These are phyloP conservation scores for Mollisiaceae sp. DNA, from an alignment of 2,329 filamentous ascomycete species.

Conservation along the genomic window DNA sequence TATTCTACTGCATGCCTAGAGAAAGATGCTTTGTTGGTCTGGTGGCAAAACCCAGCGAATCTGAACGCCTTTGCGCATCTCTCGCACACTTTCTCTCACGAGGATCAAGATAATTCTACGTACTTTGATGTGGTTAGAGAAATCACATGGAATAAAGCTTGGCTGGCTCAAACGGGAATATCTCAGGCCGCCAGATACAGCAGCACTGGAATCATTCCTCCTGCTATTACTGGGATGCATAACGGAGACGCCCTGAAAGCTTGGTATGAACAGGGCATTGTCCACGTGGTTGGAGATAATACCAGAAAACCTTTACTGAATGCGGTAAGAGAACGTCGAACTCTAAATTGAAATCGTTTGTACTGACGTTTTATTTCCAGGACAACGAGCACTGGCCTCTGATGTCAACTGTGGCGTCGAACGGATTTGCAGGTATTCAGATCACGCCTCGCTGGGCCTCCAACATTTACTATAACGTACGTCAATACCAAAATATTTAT, in stretches of 20 bases:
- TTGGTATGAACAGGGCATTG: constrained; percentile 63
- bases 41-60: constrained; percentile 55
- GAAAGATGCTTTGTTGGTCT: constrained; percentile 55
- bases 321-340: constrained; percentile 44
- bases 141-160: constrained; percentile 63
- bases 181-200: constrained; percentile 53
- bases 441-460: constrained; percentile 65
- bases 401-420: constrained; percentile 54
- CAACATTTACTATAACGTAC: constrained; percentile 64
- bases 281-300: constrained; percentile 65
- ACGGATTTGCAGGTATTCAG: constrained; percentile 60
- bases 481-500: not conserved
- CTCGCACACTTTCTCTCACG: constrained; percentile 66
- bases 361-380: not conserved
- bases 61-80: constrained; percentile 59
- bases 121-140: constrained; percentile 60
- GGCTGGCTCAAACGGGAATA: constrained; percentile 59
- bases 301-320: constrained; percentile 60
- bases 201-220: constrained; percentile 59
- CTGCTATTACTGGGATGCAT: constrained; percentile 66
- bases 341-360: not conserved
- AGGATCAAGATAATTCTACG: constrained; percentile 62
- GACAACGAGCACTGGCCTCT: constrained; percentile 56
- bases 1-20: constrained; percentile 48
- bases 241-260: constrained; percentile 64